Evolutionary conservation across 495 filamentous ascomycete genomes (phyloP).

Genomic region (Pyrenula massariospora): DNA sequence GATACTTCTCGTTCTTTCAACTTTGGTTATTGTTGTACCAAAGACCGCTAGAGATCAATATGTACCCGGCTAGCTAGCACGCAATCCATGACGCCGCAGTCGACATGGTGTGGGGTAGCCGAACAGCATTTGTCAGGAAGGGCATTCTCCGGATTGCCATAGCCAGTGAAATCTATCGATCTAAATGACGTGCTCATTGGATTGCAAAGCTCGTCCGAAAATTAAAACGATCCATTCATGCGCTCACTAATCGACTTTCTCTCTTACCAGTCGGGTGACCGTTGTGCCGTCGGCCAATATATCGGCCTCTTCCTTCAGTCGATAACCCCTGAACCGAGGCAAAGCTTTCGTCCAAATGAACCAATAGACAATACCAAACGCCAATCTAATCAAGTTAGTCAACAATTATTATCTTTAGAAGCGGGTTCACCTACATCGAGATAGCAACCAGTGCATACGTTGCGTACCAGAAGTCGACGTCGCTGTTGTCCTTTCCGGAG

Average conservation of each 20-base stretch:
- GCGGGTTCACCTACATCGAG: slow-evolving; percentile 44
- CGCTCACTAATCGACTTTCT: not conserved
- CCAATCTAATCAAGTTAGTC: slow-evolving; percentile 26
- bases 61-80: not conserved
- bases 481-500: slow-evolving; percentile 34
- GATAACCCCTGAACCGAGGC: slow-evolving; percentile 46
- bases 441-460: slow-evolving; percentile 65
- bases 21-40: no score
- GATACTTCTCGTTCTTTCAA: no score
- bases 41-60: not conserved
- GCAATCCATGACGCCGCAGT: not conserved
- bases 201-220: not conserved
- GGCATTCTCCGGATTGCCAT: not conserved
- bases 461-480: slow-evolving; percentile 53
- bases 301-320: slow-evolving; percentile 44
- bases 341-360: slow-evolving; percentile 55
- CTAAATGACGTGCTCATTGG: not conserved
- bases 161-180: not conserved
- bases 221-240: not conserved
- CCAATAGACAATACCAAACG: slow-evolving; percentile 58
- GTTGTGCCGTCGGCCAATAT: slow-evolving; percentile 47
- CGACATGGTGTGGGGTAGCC: not conserved
- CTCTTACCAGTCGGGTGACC: slow-evolving; percentile 39
- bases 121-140: not conserved
- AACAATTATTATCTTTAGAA: not conserved